Evolutionary conservation across 2,329 filamentous ascomycete species (phyloP).

Genomic region (Penicillium carneum): DNA sequence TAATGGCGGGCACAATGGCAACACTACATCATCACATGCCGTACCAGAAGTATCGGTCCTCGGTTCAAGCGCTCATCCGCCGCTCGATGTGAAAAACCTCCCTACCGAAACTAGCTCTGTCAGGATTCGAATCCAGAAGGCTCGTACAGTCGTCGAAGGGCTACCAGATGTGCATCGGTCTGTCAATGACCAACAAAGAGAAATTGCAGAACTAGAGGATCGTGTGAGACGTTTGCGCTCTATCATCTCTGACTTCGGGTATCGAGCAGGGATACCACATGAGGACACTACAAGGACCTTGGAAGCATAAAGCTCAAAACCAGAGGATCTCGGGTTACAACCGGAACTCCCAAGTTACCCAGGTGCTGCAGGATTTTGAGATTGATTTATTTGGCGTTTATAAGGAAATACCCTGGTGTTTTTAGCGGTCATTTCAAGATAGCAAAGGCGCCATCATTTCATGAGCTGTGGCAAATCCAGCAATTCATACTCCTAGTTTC

Average conservation of each 20-base stretch:
- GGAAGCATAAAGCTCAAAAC: background rate
- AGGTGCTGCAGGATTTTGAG: background rate
- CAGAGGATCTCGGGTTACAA: too few relatives aligned
- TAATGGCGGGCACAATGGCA: constrained; percentile 34
- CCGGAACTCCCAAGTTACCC: background rate
- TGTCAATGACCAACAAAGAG: constrained; percentile 54
- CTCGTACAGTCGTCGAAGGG: constrained; percentile 60
- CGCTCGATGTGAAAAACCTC: constrained; percentile 75
- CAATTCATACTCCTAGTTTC: background rate
- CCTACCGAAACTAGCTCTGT: constrained; percentile 77
- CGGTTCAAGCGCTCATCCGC: constrained; percentile 47
- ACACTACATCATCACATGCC: constrained; percentile 38
- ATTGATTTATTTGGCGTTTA: constrained; percentile 14
- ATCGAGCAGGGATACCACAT: constrained; percentile 35
- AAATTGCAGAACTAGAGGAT: constrained; percentile 53
- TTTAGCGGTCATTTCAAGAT: constrained; percentile 11
- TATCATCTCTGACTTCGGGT: constrained; percentile 53
- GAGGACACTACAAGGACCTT: constrained; percentile 8
- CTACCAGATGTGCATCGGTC: constrained; percentile 56
- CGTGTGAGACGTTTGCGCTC: constrained; percentile 49
- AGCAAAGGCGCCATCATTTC: constrained; percentile 2
- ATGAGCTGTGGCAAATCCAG: background rate
- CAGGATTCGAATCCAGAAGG: constrained; percentile 83
- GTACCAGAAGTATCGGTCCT: constrained; percentile 35
- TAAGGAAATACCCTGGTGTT: constrained; percentile 21